These are phyloP conservation scores for Madurella fahalii DNA, from an alignment of 2,329 filamentous ascomycete genomes.

Conservation along the genomic window DNA sequence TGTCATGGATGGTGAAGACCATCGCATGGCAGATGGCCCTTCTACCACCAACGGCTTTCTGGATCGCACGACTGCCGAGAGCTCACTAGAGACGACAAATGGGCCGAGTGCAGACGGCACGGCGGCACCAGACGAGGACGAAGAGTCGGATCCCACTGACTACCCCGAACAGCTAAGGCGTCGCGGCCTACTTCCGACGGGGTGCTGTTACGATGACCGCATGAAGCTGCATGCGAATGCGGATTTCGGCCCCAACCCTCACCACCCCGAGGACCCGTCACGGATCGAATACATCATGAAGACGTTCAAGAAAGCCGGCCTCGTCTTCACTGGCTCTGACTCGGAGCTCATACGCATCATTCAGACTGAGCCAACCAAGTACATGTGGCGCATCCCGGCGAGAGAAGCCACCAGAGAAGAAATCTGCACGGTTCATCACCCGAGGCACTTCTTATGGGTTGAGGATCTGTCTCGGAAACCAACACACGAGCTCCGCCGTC, in stretches of 20 bases:
- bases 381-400: slow-evolving; percentile 73
- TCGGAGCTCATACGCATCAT: slow-evolving; percentile 50
- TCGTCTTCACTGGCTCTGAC: slow-evolving; percentile 63
- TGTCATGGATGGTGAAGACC: slow-evolving; percentile 42
- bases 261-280: slow-evolving; percentile 91
- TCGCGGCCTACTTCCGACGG: slow-evolving; percentile 60
- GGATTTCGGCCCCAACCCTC: slow-evolving; percentile 65
- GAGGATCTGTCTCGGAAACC: slow-evolving; percentile 50
- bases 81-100: slow-evolving; percentile 20
- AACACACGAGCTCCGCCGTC: slow-evolving; percentile 61
- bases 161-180: slow-evolving; percentile 35
- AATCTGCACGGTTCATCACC: slow-evolving; percentile 72
- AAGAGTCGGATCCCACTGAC: slow-evolving; percentile 29
- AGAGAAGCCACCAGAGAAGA: slow-evolving; percentile 75
- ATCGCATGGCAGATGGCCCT: slow-evolving; percentile 37
- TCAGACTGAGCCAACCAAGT: slow-evolving; percentile 52
- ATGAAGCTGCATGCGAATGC: slow-evolving; percentile 96
- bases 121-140: slow-evolving; percentile 34
- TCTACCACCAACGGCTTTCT: slow-evolving; percentile 36
- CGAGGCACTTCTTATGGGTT: slow-evolving; percentile 77
- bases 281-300: slow-evolving; percentile 92
- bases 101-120: slow-evolving; percentile 27
- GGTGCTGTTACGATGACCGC: slow-evolving; percentile 83
- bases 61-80: slow-evolving; percentile 32
- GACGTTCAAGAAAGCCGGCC: slow-evolving; percentile 74